Evolutionary conservation across 805 yeast species (phyloP), one percentile per base, ranked within the genome.

Genomic region (Ascoidea rubescens): DNA sequence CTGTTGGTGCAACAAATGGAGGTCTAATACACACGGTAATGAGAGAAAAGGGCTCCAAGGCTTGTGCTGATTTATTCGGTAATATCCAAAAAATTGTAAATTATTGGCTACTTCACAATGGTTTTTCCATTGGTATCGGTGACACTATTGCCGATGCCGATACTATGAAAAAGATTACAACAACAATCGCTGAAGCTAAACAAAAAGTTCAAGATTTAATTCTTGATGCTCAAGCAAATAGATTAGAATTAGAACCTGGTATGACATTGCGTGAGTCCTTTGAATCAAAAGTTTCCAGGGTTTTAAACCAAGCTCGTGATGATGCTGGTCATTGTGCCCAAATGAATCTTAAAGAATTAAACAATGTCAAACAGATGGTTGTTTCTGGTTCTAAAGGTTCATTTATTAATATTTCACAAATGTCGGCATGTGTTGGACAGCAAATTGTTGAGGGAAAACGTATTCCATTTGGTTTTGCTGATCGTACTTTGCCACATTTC

Each of bases 351-450:
- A 91, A 90, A 66, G 96, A 90, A 63, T 75, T 84, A 59, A 93
- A 93, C 66, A 91, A 91, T 63, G 99, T 93, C 59, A 93, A 93
- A 67, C 99, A 93, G 75, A 93, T 93, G 99, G 99, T 93, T 50
- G 84, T 91, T 58, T 93, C 99, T 12, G 99, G 99, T 63, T 93
- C 99, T 37, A 93, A 93, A 71, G 99, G 99, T 75, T 93, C 99
- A 14, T 93, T 91, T 68, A 93, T 93, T 68, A 93, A 93, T 68
- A 93, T 93, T 67, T 95, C 99, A 30, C 98, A 90, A 72, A 93
- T 93, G 99, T 89, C 97, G 46, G 99, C 99, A 8, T 93, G 99
- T 84, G 99, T 93, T 32, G 99, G 99, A 62, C 99, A 93, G 70
- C 99, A 93, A 67, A 93, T 95, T 71, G 99, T 93, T 48, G 99